Base-by-base conservation (phyloP, 2,329 filamentous ascomycete species). In the Fusarium continuum region DNA sequence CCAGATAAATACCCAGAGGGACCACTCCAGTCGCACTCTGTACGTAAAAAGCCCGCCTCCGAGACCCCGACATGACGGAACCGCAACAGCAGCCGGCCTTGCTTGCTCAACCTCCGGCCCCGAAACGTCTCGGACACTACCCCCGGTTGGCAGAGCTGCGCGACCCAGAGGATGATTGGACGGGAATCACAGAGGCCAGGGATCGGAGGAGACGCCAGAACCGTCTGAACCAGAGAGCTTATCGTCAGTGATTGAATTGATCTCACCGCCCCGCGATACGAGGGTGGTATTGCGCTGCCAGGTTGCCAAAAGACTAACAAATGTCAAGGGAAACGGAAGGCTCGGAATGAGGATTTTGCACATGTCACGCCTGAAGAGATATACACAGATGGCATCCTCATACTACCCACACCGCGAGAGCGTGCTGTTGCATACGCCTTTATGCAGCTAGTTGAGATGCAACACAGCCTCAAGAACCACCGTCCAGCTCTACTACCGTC, bases 121-220 rank as follows among this genome's bases (percentile, higher is more conserved):
- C 52, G 35, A 54, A 23, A 34, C 47, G 50, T 26, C 26, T 51
- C 43, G 50, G 55, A 9, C 54, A 41, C 16, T 50, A 55, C 22
- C 59, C 65, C 32, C 55, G 60, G 17, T 38, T 65, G 23, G 38
- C 46, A 17, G 68, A 70, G 28, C 16, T 65, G 28, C 48, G 31
- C n/a, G 40, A 36, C 11, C 56, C 67, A 5, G 52, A 67, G 0
- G 68, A 70, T 52, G 68, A 70, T 57, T 70, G 68, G 68, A 67
- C 57, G 11, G 68, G 68, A 4, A 52, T 68, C 9, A 69, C 64
- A n/a, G 56, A 61, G 19, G 36, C 66, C n/a, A 47, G 54, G 3
- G 68, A 70, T 22, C 49, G 68, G 34, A 61, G 68, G 22, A 61
- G 57, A 25, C 56, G 68, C 11, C 68, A 70, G 52, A 70, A 70